Evolutionary conservation across 768 basidiomycete genomes (phyloP).

Genomic region (Rhodosporidiobolus odoratus): DNA sequence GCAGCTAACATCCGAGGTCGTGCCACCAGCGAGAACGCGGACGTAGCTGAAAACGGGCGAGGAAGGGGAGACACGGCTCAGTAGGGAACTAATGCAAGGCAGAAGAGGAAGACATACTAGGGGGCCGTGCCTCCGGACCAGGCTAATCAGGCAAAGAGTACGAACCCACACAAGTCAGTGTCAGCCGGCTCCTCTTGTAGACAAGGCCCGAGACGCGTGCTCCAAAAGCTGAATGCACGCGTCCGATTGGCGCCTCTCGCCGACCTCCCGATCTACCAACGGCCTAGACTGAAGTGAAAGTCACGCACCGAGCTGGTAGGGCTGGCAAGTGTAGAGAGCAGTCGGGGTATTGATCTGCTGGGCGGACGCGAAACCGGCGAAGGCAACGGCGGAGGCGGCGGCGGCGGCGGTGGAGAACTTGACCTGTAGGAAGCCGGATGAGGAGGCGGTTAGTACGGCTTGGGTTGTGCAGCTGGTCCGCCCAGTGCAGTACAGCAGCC

Average conservation of each 20-base stretch:
- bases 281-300: neutral
- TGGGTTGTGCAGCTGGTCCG: neutral
- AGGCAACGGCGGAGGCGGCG: conserved; percentile 21
- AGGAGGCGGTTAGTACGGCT: neutral
- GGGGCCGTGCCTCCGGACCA: conserved; percentile 9
- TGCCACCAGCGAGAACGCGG: conserved; percentile 22
- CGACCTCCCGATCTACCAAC: neutral
- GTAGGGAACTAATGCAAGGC: neutral
- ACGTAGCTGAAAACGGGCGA: conserved; percentile 4
- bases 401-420: neutral
- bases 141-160: neutral
- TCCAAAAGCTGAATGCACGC: neutral
- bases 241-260: neutral
- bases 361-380: conserved; percentile 20
- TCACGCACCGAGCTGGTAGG: conserved; percentile 16
- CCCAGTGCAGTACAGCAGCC: neutral
- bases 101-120: conserved; percentile 1
- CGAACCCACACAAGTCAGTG: neutral
- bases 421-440: neutral
- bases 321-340: conserved; percentile 36
- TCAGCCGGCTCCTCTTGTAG: too few relatives aligned
- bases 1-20: conserved; percentile 12
- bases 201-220: neutral
- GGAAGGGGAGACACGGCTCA: neutral
- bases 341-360: conserved; percentile 31